A percentile compares a stretch with the other conserved stretches of the same genome.
Conservation (phyloP, 192 early-diverging fungal species). For the Backusella liffmaniae region DNA sequence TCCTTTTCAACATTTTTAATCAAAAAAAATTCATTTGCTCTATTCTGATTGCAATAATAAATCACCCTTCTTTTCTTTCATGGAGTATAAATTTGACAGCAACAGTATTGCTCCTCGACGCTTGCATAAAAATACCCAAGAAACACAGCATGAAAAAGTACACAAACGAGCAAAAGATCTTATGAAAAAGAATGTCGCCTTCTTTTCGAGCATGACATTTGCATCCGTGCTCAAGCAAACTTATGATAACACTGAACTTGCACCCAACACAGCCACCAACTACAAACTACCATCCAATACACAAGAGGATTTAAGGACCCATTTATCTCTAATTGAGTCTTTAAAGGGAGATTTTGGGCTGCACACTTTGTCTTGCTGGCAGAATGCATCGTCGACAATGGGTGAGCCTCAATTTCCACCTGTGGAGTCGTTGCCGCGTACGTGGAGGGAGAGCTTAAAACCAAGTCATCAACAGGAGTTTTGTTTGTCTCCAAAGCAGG, state of each 20-base stretch:
- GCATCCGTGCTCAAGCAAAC: not conserved
- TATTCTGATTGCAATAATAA: not conserved
- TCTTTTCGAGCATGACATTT: conserved; percentile 9
- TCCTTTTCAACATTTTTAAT: not conserved
- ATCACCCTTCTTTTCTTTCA: not conserved
- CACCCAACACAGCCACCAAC: not conserved
- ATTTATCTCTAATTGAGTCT: not conserved
- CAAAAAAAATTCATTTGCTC: not conserved
- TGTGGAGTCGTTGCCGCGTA: not conserved
- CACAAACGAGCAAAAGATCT: not conserved
- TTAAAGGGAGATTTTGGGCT: not conserved
- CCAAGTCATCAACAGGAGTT: not conserved
- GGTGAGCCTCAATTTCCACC: not conserved
- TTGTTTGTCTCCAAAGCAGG: not conserved
- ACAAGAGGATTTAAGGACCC: not conserved
- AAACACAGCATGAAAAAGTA: not conserved
- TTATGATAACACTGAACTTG: not conserved
- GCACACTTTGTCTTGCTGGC: not conserved
- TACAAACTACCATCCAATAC: not conserved
- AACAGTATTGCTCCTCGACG: not conserved
- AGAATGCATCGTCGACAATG: not conserved
- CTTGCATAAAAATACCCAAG: not conserved
- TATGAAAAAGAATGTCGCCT: not conserved
- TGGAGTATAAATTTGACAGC: not conserved
- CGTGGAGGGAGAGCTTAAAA: conserved; percentile 5